Conservation (phyloP, 2,329 filamentous ascomycete species). For the Cladophialophora psammophila region DNA sequence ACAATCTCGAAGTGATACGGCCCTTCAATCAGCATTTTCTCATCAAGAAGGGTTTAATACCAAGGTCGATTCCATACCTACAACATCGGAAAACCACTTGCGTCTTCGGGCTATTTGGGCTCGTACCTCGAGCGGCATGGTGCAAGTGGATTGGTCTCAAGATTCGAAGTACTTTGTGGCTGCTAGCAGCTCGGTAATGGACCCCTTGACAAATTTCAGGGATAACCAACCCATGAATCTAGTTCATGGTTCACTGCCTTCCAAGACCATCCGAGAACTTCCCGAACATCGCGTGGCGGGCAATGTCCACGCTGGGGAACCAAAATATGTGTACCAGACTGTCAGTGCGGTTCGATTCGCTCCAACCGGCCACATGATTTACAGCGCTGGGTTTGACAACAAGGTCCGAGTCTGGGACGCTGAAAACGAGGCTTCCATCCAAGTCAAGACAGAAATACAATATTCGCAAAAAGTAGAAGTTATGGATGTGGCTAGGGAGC, state of each 20-base stretch:
- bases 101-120: slow-evolving; percentile 57
- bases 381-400: slow-evolving; percentile 63
- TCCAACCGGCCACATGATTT: slow-evolving; percentile 53
- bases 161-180: slow-evolving; percentile 63
- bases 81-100: slow-evolving; percentile 5
- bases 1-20: background rate
- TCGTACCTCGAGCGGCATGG: slow-evolving; percentile 66
- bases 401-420: slow-evolving; percentile 65
- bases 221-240: slow-evolving; percentile 48
- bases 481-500: slow-evolving; percentile 55
- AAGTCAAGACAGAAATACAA: slow-evolving; percentile 48
- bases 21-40: background rate
- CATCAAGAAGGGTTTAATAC: background rate
- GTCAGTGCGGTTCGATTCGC: slow-evolving; percentile 64
- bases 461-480: slow-evolving; percentile 62
- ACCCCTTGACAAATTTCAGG: background rate
- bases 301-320: background rate
- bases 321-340: slow-evolving; percentile 61
- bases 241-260: slow-evolving; percentile 45
- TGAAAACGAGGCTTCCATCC: slow-evolving; percentile 39
- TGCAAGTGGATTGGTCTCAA: slow-evolving; percentile 63
- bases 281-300: slow-evolving; percentile 58
- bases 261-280: slow-evolving; percentile 52
- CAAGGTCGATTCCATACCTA: background rate
- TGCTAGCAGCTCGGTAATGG: slow-evolving; percentile 58